Evolutionary conservation across 2,329 filamentous ascomycete genomes (phyloP), one percentile per base, ranked within the genome.

Genomic region (Diaporthe aspalathi): DNA sequence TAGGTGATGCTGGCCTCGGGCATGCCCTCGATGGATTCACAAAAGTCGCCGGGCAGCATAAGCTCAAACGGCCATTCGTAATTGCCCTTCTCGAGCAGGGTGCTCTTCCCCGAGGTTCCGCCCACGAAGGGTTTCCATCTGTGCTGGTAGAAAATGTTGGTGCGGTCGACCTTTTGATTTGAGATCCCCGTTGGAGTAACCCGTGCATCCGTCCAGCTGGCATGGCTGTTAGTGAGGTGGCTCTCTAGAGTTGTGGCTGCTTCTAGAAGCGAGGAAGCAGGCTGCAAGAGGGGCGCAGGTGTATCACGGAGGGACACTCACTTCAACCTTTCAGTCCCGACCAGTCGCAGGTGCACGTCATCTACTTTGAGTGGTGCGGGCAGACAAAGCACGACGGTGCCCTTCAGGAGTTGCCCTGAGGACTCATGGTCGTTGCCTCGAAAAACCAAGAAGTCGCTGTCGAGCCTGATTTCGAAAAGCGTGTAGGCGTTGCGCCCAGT

Each of bases 1-100:
- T 98, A 99, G 60, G 94, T 92, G 72, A 98, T 91, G 82, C 92
- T 95, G 20, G 93, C 95, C 76, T 97, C 93, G 70, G 89, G 87
- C 70, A 98, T 85, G 4, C 96, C 96, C 82, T 98, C 96, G 50
- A 99, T 89, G 78, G 94, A 97, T 86, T 98, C 96, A 22, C 94
- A 89, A 29, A 87, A 90, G 76, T 89, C 84, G 70, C 93, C 93
- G 20, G 92, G 88, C n/a, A 95, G 84, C 71, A 92, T 85, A 70
- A 91, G 84, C 76, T 94, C 90, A 79, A 96, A 95, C 0, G 92
- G 92, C 83, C 92, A 95, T 80, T 95, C 93, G 81, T 96, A 94
- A 81, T 95, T 95, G 73, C 92, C 93, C 32, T 92, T 89, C 5
- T 87, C 85, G 32, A 95, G 83, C 8, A 87, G 86, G 74, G 85